These are phyloP conservation scores for Debaryomyces sp. DNA, from an alignment of 1,139 yeast species.

Conservation along the genomic window DNA sequence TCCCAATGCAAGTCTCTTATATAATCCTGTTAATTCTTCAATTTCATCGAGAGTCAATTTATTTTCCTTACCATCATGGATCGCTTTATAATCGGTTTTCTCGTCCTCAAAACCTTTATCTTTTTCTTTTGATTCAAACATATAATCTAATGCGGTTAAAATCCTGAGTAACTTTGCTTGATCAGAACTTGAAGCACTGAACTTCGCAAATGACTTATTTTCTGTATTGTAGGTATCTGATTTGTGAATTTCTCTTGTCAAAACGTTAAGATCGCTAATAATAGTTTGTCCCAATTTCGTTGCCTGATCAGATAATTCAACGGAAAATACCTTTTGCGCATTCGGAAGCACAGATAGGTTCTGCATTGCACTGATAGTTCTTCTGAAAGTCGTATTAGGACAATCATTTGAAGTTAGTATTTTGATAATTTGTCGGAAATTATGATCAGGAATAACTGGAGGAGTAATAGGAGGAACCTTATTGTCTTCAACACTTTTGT, in stretches of 20 bases:
- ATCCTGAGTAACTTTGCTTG: constrained; percentile 86
- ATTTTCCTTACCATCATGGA: not conserved
- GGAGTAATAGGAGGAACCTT: constrained; percentile 46
- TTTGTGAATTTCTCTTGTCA: constrained; percentile 49
- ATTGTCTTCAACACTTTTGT: constrained; percentile 15
- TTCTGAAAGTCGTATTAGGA: constrained; percentile 82
- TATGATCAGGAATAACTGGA: constrained; percentile 68
- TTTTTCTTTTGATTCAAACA: constrained; percentile 54
- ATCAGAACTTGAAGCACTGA: constrained; percentile 81
- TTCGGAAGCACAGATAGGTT: constrained; percentile 65
- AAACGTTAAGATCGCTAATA: constrained; percentile 55
- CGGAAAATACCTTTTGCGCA: constrained; percentile 67
- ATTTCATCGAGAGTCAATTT: constrained; percentile 30
- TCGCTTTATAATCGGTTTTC: constrained; percentile 12
- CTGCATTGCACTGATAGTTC: constrained; percentile 82
- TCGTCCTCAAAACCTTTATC: constrained; percentile 15
- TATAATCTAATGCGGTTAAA: constrained; percentile 85
- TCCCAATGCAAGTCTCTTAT: constrained; percentile 71
- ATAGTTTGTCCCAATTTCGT: constrained; percentile 59
- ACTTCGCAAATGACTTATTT: constrained; percentile 59
- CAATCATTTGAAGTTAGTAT: constrained; percentile 85
- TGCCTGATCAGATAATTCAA: constrained; percentile 71
- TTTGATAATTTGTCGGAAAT: constrained; percentile 64
- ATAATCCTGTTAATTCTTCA: constrained; percentile 59
- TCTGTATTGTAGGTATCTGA: constrained; percentile 50